Base-by-base conservation (phyloP, 192 early-diverging fungal species). In the Coemansia sp. region DNA sequence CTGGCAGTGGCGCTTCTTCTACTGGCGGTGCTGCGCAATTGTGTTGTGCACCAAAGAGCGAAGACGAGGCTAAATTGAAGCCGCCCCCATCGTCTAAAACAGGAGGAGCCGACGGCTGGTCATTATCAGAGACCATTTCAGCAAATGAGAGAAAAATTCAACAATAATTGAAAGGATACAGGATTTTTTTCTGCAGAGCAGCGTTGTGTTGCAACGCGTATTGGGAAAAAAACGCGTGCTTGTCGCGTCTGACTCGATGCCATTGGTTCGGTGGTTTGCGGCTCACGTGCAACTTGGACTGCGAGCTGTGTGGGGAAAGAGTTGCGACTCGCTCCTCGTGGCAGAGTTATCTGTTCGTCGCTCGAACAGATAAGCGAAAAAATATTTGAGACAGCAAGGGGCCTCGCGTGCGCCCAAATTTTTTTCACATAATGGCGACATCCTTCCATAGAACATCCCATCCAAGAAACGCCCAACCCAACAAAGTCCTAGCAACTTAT, bases 11-110 rank as follows among this genome's bases (percentile, higher is more conserved):
- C 14, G 43, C n/a, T 1, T 28, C 53, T 6, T 34, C 0, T 11
- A 31, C 16, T 13, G 53, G 14, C 58, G 58, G 65, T 18, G 53
- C 53, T 34, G 53, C 53, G 31, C 26, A 34, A 56, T 56, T 31
- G 53, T 18, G 53, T 18, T 56, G 23, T 7, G 61, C 61, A 4
- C 41, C 43, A 21, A 64, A 56, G 57, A 73, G 48, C 10, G 57
- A 26, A 31, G 70, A 73, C 18, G 72, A 68, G 25, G 61, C 62
- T 25, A 68, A 23, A 42, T 64, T 47, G 12, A 56, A 60, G 20
- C 41, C 33, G 16, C 28, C 50, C 6, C 25, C 50, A 14, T 31
- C 26, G 50, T 13, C 28, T 9, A 31, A 12, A 53, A 28, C 50
- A 11, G 47, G 21, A 28, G 43, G 21, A 53, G 43, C 43, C 18